phyloP scores from a whole-genome alignment of 1,284 basidiomycete genomes.

The Entoloma clypeatum region DNA sequence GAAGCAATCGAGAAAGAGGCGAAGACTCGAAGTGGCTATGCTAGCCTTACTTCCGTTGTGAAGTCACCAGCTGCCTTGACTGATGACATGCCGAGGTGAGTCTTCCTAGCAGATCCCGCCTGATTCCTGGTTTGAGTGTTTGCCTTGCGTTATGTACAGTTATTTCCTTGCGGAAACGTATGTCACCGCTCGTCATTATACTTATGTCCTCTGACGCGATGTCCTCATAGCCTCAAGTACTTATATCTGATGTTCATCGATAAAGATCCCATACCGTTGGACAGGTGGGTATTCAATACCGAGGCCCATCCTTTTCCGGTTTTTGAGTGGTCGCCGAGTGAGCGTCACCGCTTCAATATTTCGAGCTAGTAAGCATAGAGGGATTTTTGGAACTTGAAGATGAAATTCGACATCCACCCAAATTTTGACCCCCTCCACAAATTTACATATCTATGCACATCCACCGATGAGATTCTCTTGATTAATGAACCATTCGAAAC shows the following conservation, averaged over 20 bases:
- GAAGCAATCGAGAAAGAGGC: constrained; percentile 61
- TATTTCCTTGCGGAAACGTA: constrained; percentile 40
- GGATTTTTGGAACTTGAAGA: not conserved
- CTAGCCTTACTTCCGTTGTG: constrained; percentile 53
- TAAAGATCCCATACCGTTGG: constrained; percentile 58
- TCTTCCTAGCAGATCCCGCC: constrained; percentile 3
- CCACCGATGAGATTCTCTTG: too few species aligned
- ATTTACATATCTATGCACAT: too few species aligned
- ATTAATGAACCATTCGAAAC: too few species aligned
- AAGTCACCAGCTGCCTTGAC: constrained; percentile 28
- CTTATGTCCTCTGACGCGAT: constrained; percentile 42
- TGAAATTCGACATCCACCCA: too few species aligned
- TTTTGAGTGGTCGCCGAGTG: constrained; percentile 59
- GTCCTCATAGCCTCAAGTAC: constrained; percentile 64
- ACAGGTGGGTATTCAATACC: constrained; percentile 83
- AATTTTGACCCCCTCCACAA: too few species aligned
- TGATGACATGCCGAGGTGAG: constrained; percentile 71
- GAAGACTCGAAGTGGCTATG: constrained; percentile 55
- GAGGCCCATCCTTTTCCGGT: constrained; percentile 79
- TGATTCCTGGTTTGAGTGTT: constrained; percentile 50
- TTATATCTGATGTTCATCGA: constrained; percentile 64
- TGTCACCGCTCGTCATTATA: not conserved
- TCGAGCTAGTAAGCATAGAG: not conserved
- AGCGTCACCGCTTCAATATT: constrained; percentile 40
- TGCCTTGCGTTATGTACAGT: constrained; percentile 14